A percentile compares a stretch with the other conserved stretches of the same genome.
Evolutionary conservation across 1,139 yeast genomes (phyloP).

Genomic region (Maudiozyma humilis): DNA sequence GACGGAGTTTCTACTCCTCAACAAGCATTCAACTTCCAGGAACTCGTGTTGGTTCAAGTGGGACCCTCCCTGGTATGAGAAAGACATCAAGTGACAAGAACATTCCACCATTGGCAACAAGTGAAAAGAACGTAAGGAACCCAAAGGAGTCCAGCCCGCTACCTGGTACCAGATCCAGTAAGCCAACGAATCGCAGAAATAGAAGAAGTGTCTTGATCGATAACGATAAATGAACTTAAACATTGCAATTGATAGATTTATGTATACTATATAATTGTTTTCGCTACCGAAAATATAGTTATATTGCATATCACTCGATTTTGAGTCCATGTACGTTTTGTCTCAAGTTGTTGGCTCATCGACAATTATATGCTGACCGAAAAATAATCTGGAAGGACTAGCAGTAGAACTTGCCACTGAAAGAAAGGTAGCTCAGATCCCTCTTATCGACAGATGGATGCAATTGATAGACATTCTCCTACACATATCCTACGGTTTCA

Average conservation of each 20-base stretch:
- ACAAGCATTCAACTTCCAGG: not conserved
- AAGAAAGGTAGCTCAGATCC: not conserved
- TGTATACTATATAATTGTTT: no score
- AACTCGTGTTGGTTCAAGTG: constrained; percentile 1
- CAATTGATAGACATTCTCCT: constrained; percentile 2
- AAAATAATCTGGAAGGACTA: no score
- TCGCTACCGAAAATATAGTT: not conserved
- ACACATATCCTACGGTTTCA: constrained; percentile 17
- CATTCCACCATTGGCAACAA: not conserved
- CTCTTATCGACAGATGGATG: not conserved
- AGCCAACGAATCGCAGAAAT: constrained; percentile 1
- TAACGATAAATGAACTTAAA: not conserved
- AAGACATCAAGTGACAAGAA: not conserved
- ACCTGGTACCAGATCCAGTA: not conserved
- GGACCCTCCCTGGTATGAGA: constrained; percentile 6
- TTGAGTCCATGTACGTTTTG: no score
- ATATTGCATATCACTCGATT: not conserved
- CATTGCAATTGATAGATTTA: not conserved
- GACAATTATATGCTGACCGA: no score
- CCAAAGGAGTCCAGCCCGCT: not conserved
- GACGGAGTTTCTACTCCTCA: constrained; percentile 2
- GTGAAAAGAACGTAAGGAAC: not conserved
- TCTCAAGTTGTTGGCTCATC: not conserved
- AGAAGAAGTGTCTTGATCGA: constrained; percentile 1
- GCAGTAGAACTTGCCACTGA: not conserved